Conservation (phyloP, 1,284 basidiomycete genomes). For the Vanrija sp. region DNA sequence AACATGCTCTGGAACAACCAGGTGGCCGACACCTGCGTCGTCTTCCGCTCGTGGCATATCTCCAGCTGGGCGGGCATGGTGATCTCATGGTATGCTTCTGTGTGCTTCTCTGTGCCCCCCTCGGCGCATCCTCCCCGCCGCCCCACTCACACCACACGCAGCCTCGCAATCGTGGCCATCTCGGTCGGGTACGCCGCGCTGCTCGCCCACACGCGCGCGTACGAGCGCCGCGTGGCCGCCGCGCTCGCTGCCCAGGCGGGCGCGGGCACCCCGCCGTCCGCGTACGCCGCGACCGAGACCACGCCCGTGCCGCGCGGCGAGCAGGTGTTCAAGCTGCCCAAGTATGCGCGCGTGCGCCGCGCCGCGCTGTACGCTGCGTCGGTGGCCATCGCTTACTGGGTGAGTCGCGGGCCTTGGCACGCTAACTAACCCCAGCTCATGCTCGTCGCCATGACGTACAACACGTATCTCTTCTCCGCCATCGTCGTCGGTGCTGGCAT, state of each 20-base stretch:
- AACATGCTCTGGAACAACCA: conserved; percentile 51
- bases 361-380: conserved; percentile 40
- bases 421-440: conserved; percentile 39
- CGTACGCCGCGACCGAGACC: conserved; percentile 31
- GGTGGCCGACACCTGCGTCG: conserved; percentile 43
- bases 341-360: conserved; percentile 23
- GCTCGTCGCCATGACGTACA: conserved; percentile 52
- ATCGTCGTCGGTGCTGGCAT: conserved; percentile 48
- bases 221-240: conserved; percentile 35
- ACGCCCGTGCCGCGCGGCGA: conserved; percentile 6
- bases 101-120: neutral
- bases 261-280: conserved; percentile 9
- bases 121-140: neutral
- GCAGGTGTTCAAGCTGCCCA: conserved; percentile 23
- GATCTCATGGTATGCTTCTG: conserved; percentile 41
- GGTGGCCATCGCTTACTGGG: conserved; percentile 46
- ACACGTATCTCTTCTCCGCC: conserved; percentile 47
- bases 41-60: conserved; percentile 47
- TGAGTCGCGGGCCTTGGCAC: conserved; percentile 16
- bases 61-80: conserved; percentile 36
- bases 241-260: conserved; percentile 22
- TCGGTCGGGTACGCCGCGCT: conserved; percentile 42
- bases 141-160: conserved; percentile 12
- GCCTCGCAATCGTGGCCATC: conserved; percentile 34
- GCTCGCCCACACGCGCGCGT: conserved; percentile 28